These are phyloP conservation scores for Penicillium bovifimosum DNA, from an alignment of 495 filamentous ascomycete species.

Conservation along the genomic window DNA sequence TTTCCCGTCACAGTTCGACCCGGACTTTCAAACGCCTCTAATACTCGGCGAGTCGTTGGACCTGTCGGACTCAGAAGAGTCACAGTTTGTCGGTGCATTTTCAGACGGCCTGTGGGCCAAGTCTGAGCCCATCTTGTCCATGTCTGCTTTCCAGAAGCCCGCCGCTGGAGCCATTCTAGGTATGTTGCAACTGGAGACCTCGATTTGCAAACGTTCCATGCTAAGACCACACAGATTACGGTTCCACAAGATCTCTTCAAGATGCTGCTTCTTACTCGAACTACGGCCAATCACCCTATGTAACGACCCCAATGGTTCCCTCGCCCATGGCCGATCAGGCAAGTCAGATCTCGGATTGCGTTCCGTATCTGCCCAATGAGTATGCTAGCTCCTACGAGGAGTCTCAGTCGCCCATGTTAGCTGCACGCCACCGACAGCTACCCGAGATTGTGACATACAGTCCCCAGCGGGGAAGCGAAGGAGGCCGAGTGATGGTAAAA, in stretches of 20 bases:
- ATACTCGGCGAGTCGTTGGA: slow-evolving; percentile 51
- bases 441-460: slow-evolving; percentile 62
- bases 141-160: slow-evolving; percentile 48
- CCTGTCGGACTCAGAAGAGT: slow-evolving; percentile 47
- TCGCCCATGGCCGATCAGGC: slow-evolving; percentile 43
- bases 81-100: slow-evolving; percentile 40
- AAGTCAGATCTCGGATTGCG: slow-evolving; percentile 43
- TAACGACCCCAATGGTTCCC: slow-evolving; percentile 41
- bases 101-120: slow-evolving; percentile 50
- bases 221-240: slow-evolving; percentile 34
- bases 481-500: slow-evolving; percentile 65
- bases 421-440: slow-evolving; percentile 25
- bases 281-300: slow-evolving; percentile 41
- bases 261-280: slow-evolving; percentile 41
- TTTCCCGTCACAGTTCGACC: slow-evolving; percentile 31
- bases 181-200: slow-evolving; percentile 20
- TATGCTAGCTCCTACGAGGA: slow-evolving; percentile 46
- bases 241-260: slow-evolving; percentile 40
- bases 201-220: not conserved
- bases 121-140: slow-evolving; percentile 49
- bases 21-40: slow-evolving; percentile 47
- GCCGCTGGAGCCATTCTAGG: slow-evolving; percentile 37
- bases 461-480: slow-evolving; percentile 61
- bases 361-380: slow-evolving; percentile 39
- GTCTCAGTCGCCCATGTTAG: slow-evolving; percentile 35